A percentile compares a stretch with the other conserved stretches of the same genome.
Conservation (phyloP, 768 basidiomycete species). For the Lepiota venenata region DNA sequence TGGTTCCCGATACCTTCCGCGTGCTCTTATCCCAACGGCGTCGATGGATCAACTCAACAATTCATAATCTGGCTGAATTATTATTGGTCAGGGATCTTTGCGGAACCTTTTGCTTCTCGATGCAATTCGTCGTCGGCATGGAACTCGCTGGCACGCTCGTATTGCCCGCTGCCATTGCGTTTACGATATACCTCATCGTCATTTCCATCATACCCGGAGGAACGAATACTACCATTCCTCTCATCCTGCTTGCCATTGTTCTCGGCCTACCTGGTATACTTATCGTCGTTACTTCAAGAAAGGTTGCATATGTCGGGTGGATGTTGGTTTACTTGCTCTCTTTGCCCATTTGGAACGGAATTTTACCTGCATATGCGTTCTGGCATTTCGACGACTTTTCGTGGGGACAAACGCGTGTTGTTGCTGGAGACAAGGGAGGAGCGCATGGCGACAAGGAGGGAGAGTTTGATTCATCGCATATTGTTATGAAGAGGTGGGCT, state of each 20-base stretch:
- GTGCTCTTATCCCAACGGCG: conserved; percentile 94
- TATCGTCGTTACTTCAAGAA: conserved; percentile 94
- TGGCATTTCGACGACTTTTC: conserved; percentile 99
- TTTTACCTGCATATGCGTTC: conserved; percentile 94
- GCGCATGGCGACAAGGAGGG: conserved; percentile 94
- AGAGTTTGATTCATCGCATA: conserved; percentile 93
- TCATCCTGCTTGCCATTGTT: conserved; percentile 89
- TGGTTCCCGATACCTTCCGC: conserved; percentile 95
- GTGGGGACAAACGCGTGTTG: conserved; percentile 92
- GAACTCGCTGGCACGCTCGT: conserved; percentile 96
- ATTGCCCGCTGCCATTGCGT: conserved; percentile 94
- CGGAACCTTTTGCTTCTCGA: conserved; percentile 99
- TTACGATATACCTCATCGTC: conserved; percentile 93
- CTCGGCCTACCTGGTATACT: conserved; percentile 94
- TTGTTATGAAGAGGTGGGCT: conserved; percentile 99
- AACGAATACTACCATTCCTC: conserved; percentile 79
- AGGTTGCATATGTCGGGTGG: conserved; percentile 95
- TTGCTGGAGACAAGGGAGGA: conserved; percentile 66
- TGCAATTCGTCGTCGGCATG: conserved; percentile 99
- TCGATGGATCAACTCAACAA: conserved; percentile 99
- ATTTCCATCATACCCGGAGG: conserved; percentile 80
- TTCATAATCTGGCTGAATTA: conserved; percentile 96
- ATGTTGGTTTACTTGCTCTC: conserved; percentile 93
- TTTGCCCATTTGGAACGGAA: conserved; percentile 95
- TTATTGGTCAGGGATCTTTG: conserved; percentile 96